Evolutionary conservation across 169 alveolate genomes (phyloP).

Genomic region (Miamiensis avidus): DNA sequence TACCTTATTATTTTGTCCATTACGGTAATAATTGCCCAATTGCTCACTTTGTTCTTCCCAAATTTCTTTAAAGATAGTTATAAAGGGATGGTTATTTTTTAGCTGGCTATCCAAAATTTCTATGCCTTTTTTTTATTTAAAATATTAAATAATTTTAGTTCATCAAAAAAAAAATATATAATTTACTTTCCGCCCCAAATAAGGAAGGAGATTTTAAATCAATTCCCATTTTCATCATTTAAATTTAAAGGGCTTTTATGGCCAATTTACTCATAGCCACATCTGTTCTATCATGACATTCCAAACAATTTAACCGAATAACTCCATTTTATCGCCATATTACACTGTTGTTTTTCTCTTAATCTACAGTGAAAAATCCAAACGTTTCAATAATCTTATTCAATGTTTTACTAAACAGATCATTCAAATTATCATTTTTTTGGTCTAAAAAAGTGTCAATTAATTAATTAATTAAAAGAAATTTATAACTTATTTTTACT

Average conservation of each 20-base stretch:
- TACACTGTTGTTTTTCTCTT: slow-evolving; percentile 38
- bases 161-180: not conserved
- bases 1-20: not conserved
- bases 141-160: not conserved
- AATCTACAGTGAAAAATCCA: slow-evolving; percentile 50
- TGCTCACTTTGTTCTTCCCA: not conserved
- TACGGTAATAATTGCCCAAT: not conserved
- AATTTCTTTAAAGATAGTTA: slow-evolving; percentile 1
- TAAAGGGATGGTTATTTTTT: not conserved
- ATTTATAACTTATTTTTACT: slow-evolving; percentile 54
- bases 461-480: slow-evolving; percentile 25
- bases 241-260: slow-evolving; percentile 46
- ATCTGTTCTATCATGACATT: slow-evolving; percentile 97
- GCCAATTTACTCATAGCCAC: slow-evolving; percentile 93
- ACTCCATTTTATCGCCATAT: slow-evolving; percentile 90
- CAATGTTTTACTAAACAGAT: slow-evolving; percentile 2
- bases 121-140: not conserved
- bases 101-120: not conserved
- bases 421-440: not conserved
- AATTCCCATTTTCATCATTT: slow-evolving; percentile 27
- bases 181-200: not conserved
- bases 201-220: not conserved
- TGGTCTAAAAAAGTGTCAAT: too few relatives aligned
- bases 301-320: slow-evolving; percentile 96
- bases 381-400: slow-evolving; percentile 34